Conservation (phyloP, 2,329 filamentous ascomycete genomes). For the Nemania abortiva region DNA sequence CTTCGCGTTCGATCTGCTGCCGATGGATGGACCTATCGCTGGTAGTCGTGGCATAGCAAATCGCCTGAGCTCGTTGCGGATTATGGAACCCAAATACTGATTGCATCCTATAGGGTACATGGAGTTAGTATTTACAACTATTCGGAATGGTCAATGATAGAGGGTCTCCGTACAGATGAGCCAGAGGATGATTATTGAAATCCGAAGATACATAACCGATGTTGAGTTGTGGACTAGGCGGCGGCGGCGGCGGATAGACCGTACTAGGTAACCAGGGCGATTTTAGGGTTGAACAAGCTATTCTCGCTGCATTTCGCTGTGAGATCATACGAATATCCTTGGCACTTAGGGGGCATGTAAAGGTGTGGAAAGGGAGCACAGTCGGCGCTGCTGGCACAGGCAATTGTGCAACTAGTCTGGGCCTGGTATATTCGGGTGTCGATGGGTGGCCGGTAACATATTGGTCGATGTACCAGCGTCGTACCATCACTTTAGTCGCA, state of each 20-base stretch:
- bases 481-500: slow-evolving; percentile 79
- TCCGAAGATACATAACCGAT: slow-evolving; percentile 98
- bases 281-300: slow-evolving; percentile 88
- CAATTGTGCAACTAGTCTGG: slow-evolving; percentile 77
- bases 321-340: slow-evolving; percentile 94
- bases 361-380: slow-evolving; percentile 96
- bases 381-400: slow-evolving; percentile 90
- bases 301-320: slow-evolving; percentile 91
- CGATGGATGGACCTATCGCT: slow-evolving; percentile 92
- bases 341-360: slow-evolving; percentile 92
- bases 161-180: slow-evolving; percentile 74
- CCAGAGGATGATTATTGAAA: slow-evolving; percentile 98
- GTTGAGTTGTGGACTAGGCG: slow-evolving; percentile 85
- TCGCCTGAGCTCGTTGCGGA: slow-evolving; percentile 77
- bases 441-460: slow-evolving; percentile 73
- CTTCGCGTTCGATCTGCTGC: slow-evolving; percentile 91
- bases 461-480: slow-evolving; percentile 89
- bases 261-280: slow-evolving; percentile 85
- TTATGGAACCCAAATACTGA: slow-evolving; percentile 96
- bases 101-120: slow-evolving; percentile 75
- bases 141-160: background rate
- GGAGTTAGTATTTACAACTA: slow-evolving; percentile 12
- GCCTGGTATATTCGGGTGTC: slow-evolving; percentile 73
- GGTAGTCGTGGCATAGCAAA: slow-evolving; percentile 94
- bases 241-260: slow-evolving; percentile 86